Percentiles rank a stretch among this genome's conserved stretches.
phyloP scores from a whole-genome alignment of 768 basidiomycete species.

The Pulveroboletus frians region DNA sequence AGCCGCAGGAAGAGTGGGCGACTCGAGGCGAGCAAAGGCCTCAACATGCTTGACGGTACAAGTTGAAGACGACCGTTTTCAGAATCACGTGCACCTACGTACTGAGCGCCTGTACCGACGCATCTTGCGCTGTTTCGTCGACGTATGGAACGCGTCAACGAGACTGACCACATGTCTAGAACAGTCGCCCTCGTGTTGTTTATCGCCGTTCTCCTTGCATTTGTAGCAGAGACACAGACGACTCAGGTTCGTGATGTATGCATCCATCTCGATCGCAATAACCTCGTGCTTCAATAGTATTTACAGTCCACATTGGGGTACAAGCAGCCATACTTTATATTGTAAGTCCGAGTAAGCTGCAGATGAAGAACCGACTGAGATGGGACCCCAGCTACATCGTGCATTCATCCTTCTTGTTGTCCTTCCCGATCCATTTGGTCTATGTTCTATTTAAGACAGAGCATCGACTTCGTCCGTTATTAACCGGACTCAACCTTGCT shows the following conservation, averaged over 20 bases:
- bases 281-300: slow-evolving; percentile 44
- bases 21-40: slow-evolving; percentile 58
- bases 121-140: not conserved
- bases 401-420: slow-evolving; percentile 72
- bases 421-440: slow-evolving; percentile 78
- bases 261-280: not conserved
- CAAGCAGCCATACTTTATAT: slow-evolving; percentile 84
- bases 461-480: slow-evolving; percentile 43
- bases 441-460: slow-evolving; percentile 52
- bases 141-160: slow-evolving; percentile 5
- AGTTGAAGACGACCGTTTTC: not conserved
- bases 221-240: slow-evolving; percentile 72
- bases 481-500: slow-evolving; percentile 47
- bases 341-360: slow-evolving; percentile 44
- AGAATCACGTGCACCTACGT: not conserved
- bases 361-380: not conserved
- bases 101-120: too few relatives aligned
- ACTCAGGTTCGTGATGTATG: slow-evolving; percentile 51
- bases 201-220: slow-evolving; percentile 55
- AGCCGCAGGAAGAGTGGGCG: slow-evolving; percentile 57
- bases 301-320: slow-evolving; percentile 74
- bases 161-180: slow-evolving; percentile 24
- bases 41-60: slow-evolving; percentile 39
- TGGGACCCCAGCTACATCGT: slow-evolving; percentile 64
- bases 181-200: slow-evolving; percentile 52